Percentiles rank a stretch among this genome's conserved stretches.
These are phyloP conservation scores for Termitomyces sp. DNA, from an alignment of 768 basidiomycete genomes.

Conservation along the genomic window DNA sequence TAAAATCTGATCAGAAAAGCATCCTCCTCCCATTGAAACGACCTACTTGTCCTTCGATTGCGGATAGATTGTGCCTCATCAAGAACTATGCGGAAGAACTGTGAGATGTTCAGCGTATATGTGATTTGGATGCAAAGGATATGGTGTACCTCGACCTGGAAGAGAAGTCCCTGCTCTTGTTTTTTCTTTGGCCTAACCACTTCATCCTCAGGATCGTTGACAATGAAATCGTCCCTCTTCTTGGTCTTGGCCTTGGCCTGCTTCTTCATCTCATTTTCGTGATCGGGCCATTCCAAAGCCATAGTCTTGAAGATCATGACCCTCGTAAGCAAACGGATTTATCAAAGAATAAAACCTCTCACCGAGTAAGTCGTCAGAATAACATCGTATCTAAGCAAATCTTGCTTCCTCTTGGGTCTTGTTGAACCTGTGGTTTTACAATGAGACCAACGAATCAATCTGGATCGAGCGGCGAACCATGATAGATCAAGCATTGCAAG, in stretches of 20 bases:
- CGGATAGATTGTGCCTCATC: slow-evolving; percentile 57
- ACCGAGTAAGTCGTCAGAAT: slow-evolving; percentile 54
- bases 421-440: slow-evolving; percentile 28
- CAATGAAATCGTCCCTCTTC: slow-evolving; percentile 25
- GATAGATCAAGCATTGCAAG: slow-evolving; percentile 54
- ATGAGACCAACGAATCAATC: not conserved
- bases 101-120: not conserved
- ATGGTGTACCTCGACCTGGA: slow-evolving; percentile 39
- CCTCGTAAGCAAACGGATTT: not conserved
- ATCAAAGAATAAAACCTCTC: slow-evolving; percentile 4
- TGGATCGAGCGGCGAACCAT: slow-evolving; percentile 30
- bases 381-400: slow-evolving; percentile 54
- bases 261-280: slow-evolving; percentile 40
- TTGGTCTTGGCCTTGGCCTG: slow-evolving; percentile 24
- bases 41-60: slow-evolving; percentile 39
- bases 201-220: slow-evolving; percentile 31
- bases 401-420: slow-evolving; percentile 38
- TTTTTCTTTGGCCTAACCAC: slow-evolving; percentile 23
- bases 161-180: slow-evolving; percentile 35
- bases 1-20: slow-evolving; percentile 12
- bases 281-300: slow-evolving; percentile 54
- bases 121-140: not conserved
- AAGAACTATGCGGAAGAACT: slow-evolving; percentile 49
- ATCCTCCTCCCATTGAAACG: not conserved
- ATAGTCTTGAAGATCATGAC: slow-evolving; percentile 36